Evolutionary conservation across 805 yeast genomes (phyloP).

Genomic region (Zygoascus ofunaensis): DNA sequence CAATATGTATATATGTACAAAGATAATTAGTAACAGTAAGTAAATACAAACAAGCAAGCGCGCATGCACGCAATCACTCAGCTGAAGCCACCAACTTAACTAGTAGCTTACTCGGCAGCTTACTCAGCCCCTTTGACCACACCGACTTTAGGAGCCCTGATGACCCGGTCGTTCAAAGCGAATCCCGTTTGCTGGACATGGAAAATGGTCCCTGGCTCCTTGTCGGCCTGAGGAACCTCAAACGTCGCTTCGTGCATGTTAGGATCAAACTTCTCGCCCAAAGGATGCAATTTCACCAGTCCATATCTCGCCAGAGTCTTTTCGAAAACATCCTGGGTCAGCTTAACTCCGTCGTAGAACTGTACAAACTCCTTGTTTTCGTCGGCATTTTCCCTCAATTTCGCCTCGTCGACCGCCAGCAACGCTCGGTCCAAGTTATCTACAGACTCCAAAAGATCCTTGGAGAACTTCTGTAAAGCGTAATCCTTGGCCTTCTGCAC

Average conservation of each 20-base stretch:
- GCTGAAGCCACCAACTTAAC: no score
- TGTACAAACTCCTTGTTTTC: conserved; percentile 58
- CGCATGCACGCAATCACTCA: no score
- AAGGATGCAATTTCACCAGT: conserved; percentile 66
- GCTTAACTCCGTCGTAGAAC: conserved; percentile 77
- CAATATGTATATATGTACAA: no score
- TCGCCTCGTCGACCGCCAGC: conserved; percentile 26
- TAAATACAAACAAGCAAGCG: no score
- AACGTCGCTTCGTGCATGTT: conserved; percentile 89
- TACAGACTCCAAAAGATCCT: conserved; percentile 77
- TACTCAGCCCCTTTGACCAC: no score
- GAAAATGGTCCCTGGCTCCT: conserved; percentile 88
- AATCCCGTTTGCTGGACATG: conserved; percentile 88
- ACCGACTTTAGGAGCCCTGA: conserved; percentile 95
- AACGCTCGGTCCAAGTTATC: conserved; percentile 88
- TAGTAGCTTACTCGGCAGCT: no score
- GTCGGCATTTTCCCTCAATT: conserved; percentile 28
- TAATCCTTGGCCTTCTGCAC: conserved; percentile 79
- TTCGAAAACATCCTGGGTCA: conserved; percentile 81
- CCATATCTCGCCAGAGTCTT: conserved; percentile 79
- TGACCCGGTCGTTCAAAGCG: conserved; percentile 74
- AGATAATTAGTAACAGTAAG: no score
- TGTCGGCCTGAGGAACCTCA: conserved; percentile 76
- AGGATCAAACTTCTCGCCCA: conserved; percentile 83
- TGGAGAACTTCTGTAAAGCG: conserved; percentile 87